Percentiles rank a stretch among this genome's conserved stretches.
Conservation (phyloP, 2,329 filamentous ascomycete genomes). For the Trichophyton equinum region DNA sequence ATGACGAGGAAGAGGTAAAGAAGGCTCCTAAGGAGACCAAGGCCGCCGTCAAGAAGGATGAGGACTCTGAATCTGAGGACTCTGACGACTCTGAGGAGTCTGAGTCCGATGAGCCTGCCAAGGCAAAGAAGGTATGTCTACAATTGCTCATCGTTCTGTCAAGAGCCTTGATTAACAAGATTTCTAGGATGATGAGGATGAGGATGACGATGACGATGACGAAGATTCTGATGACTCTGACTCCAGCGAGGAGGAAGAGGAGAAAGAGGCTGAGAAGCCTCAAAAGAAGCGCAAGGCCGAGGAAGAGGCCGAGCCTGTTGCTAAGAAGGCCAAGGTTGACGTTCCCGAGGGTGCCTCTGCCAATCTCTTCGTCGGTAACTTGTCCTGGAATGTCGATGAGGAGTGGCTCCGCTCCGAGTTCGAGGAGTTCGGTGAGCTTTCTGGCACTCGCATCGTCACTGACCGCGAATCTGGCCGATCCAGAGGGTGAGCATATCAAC, state of each 20-base stretch:
- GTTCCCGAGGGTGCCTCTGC: slow-evolving; percentile 29
- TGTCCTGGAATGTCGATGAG: slow-evolving; percentile 85
- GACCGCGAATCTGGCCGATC: slow-evolving; percentile 71
- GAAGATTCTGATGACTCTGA: slow-evolving; percentile 25
- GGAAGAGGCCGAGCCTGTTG: slow-evolving; percentile 26
- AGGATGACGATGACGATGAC: slow-evolving; percentile 8
- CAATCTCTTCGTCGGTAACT: slow-evolving; percentile 80
- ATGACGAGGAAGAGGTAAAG: slow-evolving; percentile 18
- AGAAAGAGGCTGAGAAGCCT: slow-evolving; percentile 20
- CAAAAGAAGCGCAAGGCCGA: slow-evolving; percentile 40
- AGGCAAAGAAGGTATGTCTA: slow-evolving; percentile 2
- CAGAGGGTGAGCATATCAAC: slow-evolving; percentile 48
- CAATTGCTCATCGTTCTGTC: not conserved
- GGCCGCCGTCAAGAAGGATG: not conserved
- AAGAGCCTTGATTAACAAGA: not conserved
- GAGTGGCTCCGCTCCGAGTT: slow-evolving; percentile 70
- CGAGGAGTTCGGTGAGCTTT: slow-evolving; percentile 61
- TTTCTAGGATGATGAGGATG: slow-evolving; percentile 5
- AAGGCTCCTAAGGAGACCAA: slow-evolving; percentile 7
- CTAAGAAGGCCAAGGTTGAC: slow-evolving; percentile 53
- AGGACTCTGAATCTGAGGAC: slow-evolving; percentile 11
- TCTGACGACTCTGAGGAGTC: slow-evolving; percentile 7
- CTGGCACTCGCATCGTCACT: slow-evolving; percentile 65
- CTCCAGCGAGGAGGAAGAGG: slow-evolving; percentile 21
- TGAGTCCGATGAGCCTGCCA: not conserved